Percentiles rank a stretch among this genome's conserved stretches.
Conservation (phyloP, 2,329 filamentous ascomycete genomes). For the Dactylellina parvicollis region DNA sequence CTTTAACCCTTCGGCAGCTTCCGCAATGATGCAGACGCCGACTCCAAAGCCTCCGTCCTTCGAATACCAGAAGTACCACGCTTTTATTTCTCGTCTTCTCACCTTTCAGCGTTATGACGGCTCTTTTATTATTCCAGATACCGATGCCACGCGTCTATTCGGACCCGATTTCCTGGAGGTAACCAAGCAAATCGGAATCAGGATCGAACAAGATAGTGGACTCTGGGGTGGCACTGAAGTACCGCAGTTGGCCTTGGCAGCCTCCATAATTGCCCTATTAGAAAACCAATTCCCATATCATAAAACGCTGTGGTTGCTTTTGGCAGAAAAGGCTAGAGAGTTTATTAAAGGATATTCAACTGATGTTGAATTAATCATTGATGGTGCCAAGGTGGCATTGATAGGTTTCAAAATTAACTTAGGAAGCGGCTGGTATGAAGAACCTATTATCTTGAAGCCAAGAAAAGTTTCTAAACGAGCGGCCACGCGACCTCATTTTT, state of each 20-base stretch:
- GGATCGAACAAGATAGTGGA: not conserved
- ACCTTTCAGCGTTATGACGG: not conserved
- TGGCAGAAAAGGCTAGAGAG: slow-evolving; percentile 2
- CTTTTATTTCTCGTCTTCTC: not conserved
- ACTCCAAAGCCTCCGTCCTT: not conserved
- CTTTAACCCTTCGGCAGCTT: not conserved
- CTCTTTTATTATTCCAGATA: not conserved
- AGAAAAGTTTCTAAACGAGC: no score
- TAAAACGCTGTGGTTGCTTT: not conserved
- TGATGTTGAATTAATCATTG: not conserved
- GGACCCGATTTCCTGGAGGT: not conserved
- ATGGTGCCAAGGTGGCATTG: not conserved
- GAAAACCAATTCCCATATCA: slow-evolving; percentile 1
- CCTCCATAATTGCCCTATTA: slow-evolving; percentile 2
- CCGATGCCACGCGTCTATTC: not conserved
- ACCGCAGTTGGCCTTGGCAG: not conserved
- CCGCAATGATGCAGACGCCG: not conserved
- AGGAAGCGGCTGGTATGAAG: no score
- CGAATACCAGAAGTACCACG: not conserved
- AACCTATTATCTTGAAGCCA: no score
- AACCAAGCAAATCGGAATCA: not conserved
- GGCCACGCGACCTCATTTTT: no score
- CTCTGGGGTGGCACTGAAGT: not conserved
- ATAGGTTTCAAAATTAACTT: not conserved
- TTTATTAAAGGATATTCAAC: not conserved